Percentiles rank a stretch among this genome's conserved stretches.
Conservation (phyloP, 1,139 yeast genomes). For the Kurtzmaniella quercitrusa region DNA sequence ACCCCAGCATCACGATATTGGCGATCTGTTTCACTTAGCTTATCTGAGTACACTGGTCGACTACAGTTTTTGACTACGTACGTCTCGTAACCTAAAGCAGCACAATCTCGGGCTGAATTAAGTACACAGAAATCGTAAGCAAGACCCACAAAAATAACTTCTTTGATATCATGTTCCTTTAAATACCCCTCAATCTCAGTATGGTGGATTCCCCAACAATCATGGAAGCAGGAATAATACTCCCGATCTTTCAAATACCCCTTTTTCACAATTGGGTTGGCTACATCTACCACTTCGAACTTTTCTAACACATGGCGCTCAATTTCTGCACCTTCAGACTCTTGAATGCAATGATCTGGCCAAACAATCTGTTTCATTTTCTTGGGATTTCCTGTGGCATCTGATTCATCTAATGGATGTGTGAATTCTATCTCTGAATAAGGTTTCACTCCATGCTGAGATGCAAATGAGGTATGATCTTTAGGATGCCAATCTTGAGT, state of each 20-base stretch:
- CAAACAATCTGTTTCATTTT: conserved; percentile 52
- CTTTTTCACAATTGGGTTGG: conserved; percentile 52
- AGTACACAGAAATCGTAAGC: conserved; percentile 86
- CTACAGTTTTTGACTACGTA: conserved; percentile 53
- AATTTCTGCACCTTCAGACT: conserved; percentile 60
- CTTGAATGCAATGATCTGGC: conserved; percentile 91
- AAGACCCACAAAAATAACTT: conserved; percentile 73
- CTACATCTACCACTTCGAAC: conserved; percentile 22
- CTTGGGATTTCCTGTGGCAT: conserved; percentile 23
- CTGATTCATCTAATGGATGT: conserved; percentile 44
- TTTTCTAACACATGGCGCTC: conserved; percentile 38
- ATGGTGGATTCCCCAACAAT: conserved; percentile 66
- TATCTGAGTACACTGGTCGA: conserved; percentile 32
- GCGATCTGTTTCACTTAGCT: conserved; percentile 22
- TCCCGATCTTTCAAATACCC: conserved; percentile 73
- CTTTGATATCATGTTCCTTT: conserved; percentile 39
- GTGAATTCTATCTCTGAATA: conserved; percentile 46
- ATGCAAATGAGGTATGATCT: conserved; percentile 78
- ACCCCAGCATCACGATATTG: conserved; percentile 27
- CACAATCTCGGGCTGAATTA: conserved; percentile 69
- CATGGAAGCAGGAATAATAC: conserved; percentile 85
- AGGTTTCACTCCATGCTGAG: conserved; percentile 54
- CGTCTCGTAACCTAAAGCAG: conserved; percentile 57
- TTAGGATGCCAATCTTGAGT: conserved; percentile 90
- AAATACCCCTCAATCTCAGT: conserved; percentile 61